Conservation (phyloP, 2,329 filamentous ascomycete genomes). For the Microcera coccophila region DNA sequence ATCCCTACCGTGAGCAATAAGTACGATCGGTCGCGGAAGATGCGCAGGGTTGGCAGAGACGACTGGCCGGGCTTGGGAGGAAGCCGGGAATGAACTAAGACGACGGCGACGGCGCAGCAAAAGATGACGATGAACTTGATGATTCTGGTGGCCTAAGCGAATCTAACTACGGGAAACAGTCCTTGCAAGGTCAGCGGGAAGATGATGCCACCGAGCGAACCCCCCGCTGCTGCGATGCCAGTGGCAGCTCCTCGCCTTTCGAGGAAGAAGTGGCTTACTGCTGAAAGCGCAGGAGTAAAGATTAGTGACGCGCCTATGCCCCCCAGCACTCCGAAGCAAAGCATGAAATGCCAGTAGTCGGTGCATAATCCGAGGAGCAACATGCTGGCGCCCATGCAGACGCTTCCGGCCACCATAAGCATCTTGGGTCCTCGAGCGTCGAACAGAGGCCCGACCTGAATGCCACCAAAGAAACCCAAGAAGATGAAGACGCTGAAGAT, state of each 20-base stretch:
- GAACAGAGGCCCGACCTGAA: too few relatives aligned
- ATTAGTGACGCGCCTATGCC: constrained; percentile 35
- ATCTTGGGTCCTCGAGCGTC: too few relatives aligned
- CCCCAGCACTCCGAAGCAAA: constrained; percentile 37
- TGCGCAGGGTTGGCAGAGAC: background rate
- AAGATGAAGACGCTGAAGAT: too few relatives aligned
- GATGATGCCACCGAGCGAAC: background rate
- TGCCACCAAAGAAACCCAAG: too few relatives aligned
- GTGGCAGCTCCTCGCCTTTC: background rate
- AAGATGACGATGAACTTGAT: background rate
- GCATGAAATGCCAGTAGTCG: constrained; percentile 40
- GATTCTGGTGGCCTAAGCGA: background rate
- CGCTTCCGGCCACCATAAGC: too few relatives aligned
- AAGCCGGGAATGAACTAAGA: background rate
- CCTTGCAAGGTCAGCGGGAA: background rate
- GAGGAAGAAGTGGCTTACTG: constrained; percentile 10
- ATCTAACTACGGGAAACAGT: background rate
- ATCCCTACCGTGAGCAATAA: background rate
- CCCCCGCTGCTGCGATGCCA: background rate
- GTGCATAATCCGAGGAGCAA: too few relatives aligned
- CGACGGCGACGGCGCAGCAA: background rate
- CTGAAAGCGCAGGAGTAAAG: too few relatives aligned
- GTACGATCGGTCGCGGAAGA: background rate
- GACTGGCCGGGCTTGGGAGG: background rate
- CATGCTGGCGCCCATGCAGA: too few relatives aligned